phyloP scores from a whole-genome alignment of 2,329 filamentous ascomycete genomes.

The Diaporthe vexans region DNA sequence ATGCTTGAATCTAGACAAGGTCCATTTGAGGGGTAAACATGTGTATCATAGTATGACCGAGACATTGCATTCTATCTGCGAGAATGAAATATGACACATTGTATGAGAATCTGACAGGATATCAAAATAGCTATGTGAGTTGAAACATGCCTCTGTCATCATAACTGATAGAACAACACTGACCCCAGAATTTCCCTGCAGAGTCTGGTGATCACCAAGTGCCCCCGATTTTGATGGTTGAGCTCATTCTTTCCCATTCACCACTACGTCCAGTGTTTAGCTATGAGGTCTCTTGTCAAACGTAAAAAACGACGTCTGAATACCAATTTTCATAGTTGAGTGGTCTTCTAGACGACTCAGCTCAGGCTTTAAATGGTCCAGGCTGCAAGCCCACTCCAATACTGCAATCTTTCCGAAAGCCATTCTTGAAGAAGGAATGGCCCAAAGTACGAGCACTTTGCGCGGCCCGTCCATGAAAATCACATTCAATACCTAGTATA shows the following conservation, averaged over 20 bases:
- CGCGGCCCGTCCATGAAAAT: not conserved
- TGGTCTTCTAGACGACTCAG: not conserved
- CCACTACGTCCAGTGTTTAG: no score
- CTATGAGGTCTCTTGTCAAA: no score
- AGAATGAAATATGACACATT: not conserved
- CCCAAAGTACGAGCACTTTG: not conserved
- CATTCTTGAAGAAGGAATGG: not conserved
- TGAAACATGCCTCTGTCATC: not conserved
- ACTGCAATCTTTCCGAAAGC: not conserved
- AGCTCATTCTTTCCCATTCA: not conserved
- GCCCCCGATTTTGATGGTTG: no score
- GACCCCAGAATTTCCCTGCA: no score
- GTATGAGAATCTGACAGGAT: no score
- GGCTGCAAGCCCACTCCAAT: not conserved
- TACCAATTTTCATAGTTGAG: not conserved
- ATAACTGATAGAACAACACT: no score
- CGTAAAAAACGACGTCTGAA: no score
- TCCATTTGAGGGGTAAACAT: not conserved
- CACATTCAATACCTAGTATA: no score
- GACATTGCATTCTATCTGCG: not conserved
- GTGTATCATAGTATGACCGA: not conserved
- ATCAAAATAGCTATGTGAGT: no score
- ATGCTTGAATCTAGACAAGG: not conserved
- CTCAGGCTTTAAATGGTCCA: not conserved
- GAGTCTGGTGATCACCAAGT: no score